phyloP scores from a whole-genome alignment of 2,329 filamentous ascomycete genomes.

The Conoideocrella luteorostrata region DNA sequence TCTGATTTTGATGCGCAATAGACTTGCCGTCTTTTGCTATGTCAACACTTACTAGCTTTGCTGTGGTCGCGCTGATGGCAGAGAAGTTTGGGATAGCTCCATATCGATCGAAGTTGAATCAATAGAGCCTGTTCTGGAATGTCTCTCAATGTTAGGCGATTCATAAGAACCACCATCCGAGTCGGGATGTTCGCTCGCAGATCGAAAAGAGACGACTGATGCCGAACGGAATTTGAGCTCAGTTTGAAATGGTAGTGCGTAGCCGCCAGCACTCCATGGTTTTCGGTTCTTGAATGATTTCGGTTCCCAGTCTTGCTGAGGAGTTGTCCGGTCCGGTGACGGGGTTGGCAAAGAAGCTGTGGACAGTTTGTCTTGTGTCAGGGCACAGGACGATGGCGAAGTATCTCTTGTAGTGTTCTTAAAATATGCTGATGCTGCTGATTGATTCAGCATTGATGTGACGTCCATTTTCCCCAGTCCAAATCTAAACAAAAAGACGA shows the following conservation, averaged over 20 bases:
- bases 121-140: slow-evolving; percentile 25
- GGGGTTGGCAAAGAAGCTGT: slow-evolving; percentile 24
- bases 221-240: slow-evolving; percentile 28
- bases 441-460: slow-evolving; percentile 33
- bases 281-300: slow-evolving; percentile 27
- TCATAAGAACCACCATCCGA: slow-evolving; percentile 15
- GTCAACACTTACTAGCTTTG: slow-evolving; percentile 8
- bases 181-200: slow-evolving; percentile 18
- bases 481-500: neutral
- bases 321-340: slow-evolving; percentile 24
- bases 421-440: slow-evolving; percentile 14
- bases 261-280: slow-evolving; percentile 47
- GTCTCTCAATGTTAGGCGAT: slow-evolving; percentile 13
- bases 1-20: no score
- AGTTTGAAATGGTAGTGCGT: slow-evolving; percentile 36
- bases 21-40: no score
- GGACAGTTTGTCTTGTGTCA: slow-evolving; percentile 2
- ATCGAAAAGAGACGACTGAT: slow-evolving; percentile 15
- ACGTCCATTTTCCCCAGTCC: slow-evolving; percentile 31
- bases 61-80: neutral
- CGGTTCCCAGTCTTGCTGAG: slow-evolving; percentile 16
- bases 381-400: slow-evolving; percentile 8
- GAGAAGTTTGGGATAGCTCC: slow-evolving; percentile 4
- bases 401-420: slow-evolving; percentile 9
- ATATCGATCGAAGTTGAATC: slow-evolving; percentile 18